Conservation (phyloP, 345 rosid genomes). For the Rhizophora apiculata region DNA sequence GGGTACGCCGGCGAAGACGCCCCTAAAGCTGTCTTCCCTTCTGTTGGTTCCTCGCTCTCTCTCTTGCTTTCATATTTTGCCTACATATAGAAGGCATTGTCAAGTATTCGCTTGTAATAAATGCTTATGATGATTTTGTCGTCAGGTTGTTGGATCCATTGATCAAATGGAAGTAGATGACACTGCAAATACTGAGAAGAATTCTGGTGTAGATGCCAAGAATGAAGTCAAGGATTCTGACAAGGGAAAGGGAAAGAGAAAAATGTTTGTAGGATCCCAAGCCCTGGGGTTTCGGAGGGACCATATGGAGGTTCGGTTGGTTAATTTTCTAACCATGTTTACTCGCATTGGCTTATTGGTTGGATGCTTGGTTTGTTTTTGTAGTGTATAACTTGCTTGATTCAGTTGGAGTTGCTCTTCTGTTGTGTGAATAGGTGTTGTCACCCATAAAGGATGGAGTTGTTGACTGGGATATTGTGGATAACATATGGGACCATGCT, state of each 20-base stretch:
- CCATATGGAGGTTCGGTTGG: slow-evolving; percentile 74
- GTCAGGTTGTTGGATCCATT: slow-evolving; percentile 83
- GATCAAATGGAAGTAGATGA: slow-evolving; percentile 92
- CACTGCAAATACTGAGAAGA: slow-evolving; percentile 39
- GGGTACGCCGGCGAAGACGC: slow-evolving; percentile 99
- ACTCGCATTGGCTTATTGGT: no score
- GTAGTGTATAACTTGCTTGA: not conserved
- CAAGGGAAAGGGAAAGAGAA: slow-evolving; percentile 63
- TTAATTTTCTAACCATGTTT: no score
- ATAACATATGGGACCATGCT: slow-evolving; percentile 97
- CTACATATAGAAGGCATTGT: not conserved
- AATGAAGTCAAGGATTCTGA: slow-evolving; percentile 48
- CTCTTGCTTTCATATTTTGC: not conserved
- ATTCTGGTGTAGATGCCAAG: slow-evolving; percentile 54
- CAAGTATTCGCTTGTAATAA: not conserved
- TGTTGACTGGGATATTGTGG: slow-evolving; percentile 93
- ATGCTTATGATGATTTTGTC: not conserved
- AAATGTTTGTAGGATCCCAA: slow-evolving; percentile 87
- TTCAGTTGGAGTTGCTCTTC: not conserved
- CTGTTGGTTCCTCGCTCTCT: slow-evolving; percentile 44
- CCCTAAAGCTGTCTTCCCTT: slow-evolving; percentile 98
- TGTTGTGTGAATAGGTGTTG: slow-evolving; percentile 47
- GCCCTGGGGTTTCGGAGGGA: slow-evolving; percentile 82
- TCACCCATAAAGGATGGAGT: slow-evolving; percentile 90
- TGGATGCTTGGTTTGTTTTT: not conserved